phyloP scores from a whole-genome alignment of 2,329 filamentous ascomycete species.

The Mollisia scopiformis region DNA sequence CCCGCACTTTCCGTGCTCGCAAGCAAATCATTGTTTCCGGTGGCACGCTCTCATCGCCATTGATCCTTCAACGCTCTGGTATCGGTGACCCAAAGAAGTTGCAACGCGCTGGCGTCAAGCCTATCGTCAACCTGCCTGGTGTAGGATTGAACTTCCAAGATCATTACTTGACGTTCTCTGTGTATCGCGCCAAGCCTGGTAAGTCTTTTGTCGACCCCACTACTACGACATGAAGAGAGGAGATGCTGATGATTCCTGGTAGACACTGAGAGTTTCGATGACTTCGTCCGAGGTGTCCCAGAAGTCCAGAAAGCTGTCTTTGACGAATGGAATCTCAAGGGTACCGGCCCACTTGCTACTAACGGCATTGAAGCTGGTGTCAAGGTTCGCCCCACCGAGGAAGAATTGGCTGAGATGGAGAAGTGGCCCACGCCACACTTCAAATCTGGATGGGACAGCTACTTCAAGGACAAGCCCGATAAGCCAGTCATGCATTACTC shows the following conservation, averaged over 20 bases:
- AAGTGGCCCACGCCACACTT: conserved; percentile 75
- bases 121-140: conserved; percentile 51
- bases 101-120: conserved; percentile 47
- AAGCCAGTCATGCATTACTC: conserved; percentile 89
- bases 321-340: conserved; percentile 78
- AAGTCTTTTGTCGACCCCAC: not conserved
- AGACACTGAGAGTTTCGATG: conserved; percentile 77
- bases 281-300: conserved; percentile 75
- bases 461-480: conserved; percentile 83
- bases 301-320: conserved; percentile 73
- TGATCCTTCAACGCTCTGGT: conserved; percentile 64
- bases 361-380: conserved; percentile 48
- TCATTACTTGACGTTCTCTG: conserved; percentile 56
- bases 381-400: conserved; percentile 59
- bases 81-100: conserved; percentile 55
- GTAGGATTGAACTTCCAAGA: conserved; percentile 60
- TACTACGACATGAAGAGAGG: not conserved
- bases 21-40: conserved; percentile 50
- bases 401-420: conserved; percentile 56
- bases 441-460: conserved; percentile 74
- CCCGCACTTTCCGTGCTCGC: conserved; percentile 36
- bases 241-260: conserved; percentile 37
- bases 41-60: conserved; percentile 39
- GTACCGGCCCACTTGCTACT: conserved; percentile 58
- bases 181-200: conserved; percentile 42